These are phyloP conservation scores for Thymus mandschuricus DNA, from an alignment of 257 asterid genomes.

Conservation along the genomic window DNA sequence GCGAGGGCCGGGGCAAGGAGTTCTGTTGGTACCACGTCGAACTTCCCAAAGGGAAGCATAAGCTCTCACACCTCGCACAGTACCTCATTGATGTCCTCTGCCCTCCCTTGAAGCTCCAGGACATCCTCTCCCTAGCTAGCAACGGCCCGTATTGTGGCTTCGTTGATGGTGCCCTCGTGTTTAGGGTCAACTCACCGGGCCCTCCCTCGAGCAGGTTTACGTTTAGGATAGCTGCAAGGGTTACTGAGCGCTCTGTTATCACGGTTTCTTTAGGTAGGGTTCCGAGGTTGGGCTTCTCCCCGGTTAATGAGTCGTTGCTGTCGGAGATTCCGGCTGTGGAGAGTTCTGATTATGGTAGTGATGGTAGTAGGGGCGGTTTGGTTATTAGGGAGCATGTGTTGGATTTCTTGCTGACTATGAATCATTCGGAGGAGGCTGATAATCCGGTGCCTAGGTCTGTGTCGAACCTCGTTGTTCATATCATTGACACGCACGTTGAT, in stretches of 20 bases:
- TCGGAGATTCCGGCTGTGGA: constrained; percentile 85
- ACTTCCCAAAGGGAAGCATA: constrained; percentile 87
- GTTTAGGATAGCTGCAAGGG: constrained; percentile 83
- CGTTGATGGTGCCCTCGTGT: constrained; percentile 94
- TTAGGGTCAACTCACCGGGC: constrained; percentile 91
- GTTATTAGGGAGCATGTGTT: constrained; percentile 81
- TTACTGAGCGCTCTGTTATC: constrained; percentile 84
- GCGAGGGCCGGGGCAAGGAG: constrained; percentile 72
- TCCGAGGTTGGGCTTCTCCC: constrained; percentile 90
- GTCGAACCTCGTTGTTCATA: constrained; percentile 85
- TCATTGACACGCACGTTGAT: constrained; percentile 92
- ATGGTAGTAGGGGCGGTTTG: constrained; percentile 52
- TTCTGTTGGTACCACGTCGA: constrained; percentile 99
- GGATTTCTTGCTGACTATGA: constrained; percentile 83
- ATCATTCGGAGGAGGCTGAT: constrained; percentile 95
- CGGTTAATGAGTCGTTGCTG: constrained; percentile 61
- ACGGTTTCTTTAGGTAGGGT: constrained; percentile 93
- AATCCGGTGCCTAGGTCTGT: constrained; percentile 90
- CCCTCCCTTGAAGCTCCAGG: constrained; percentile 95
- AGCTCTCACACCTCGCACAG: constrained; percentile 76
- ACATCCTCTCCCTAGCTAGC: constrained; percentile 86
- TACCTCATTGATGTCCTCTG: constrained; percentile 79
- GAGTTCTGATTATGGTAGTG: constrained; percentile 42
- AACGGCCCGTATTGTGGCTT: constrained; percentile 92
- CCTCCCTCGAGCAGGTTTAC: constrained; percentile 81